Base-by-base conservation (phyloP, 257 asterid species). In the Voacanga thouarsii region DNA sequence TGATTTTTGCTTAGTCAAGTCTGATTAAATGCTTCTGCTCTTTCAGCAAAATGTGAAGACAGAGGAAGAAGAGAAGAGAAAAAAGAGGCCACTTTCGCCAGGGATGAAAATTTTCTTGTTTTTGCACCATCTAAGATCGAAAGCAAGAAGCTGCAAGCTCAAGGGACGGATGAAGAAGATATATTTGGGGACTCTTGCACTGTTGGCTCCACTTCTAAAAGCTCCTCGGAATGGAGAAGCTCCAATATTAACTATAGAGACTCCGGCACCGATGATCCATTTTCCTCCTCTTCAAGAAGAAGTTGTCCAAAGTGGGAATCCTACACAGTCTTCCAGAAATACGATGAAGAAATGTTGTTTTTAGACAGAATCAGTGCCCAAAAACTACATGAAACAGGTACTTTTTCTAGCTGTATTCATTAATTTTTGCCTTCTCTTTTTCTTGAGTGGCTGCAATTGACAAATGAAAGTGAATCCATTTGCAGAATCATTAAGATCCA, bases 261-360 rank as follows among this genome's bases (percentile, higher is more conserved):
- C 41, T 90, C 93, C 1, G 88, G 90, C 19, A 89, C 94, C 12
- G 98, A 94, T 0, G 98, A 94, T 73, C 97, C 97, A 1, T 94
- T 91, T 69, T 92, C 97, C 0, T 89, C 97, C 1, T 94, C 98
- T 18, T 94, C 98, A 4, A 73, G 98, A 53, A 72, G 98, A 70
- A 94, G 98, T 78, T 94, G 97, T 66, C 98, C 98, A 51, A 91
- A 92, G 37, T 94, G 98, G 98, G 98, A 94, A 67, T 94, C 98
- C 55, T 94, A 94, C 85, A 83, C 97, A 0, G 88, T 94, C 12
- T 94, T 92, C 85, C 98, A 92, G 19, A 94, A 94, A 77, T 94
- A 94, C 75, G 97, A 94, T 30, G 98, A 94, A 72, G 98, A 94
- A 80, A 94, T 94, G 98, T 26, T 92, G 50, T 94, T 92, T 59